These are phyloP conservation scores for Aspergillus cejpii DNA, from an alignment of 2,329 filamentous ascomycete genomes.

Conservation along the genomic window DNA sequence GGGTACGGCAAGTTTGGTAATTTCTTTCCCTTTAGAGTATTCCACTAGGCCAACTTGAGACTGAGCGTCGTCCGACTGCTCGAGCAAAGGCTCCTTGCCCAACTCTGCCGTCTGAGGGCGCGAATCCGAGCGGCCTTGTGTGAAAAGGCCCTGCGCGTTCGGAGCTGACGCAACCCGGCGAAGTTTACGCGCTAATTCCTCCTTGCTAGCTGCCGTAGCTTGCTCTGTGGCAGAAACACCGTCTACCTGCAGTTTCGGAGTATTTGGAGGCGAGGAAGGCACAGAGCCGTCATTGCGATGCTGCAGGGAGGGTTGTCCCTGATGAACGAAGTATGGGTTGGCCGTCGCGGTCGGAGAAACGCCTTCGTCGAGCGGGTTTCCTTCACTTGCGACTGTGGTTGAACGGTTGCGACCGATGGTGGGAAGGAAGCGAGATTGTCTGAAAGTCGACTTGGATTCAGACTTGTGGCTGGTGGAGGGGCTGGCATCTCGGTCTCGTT, in stretches of 20 bases:
- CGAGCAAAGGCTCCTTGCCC: conserved; percentile 68
- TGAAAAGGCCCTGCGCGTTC: conserved; percentile 90
- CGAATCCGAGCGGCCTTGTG: conserved; percentile 52
- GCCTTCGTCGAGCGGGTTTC: conserved; percentile 78
- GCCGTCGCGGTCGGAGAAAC: conserved; percentile 88
- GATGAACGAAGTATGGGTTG: conserved; percentile 96
- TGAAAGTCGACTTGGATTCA: conserved; percentile 62
- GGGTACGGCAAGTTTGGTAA: conserved; percentile 25
- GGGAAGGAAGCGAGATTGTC: conserved; percentile 83
- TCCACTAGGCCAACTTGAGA: conserved; percentile 52
- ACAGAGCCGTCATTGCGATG: conserved; percentile 94
- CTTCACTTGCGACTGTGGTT: conserved; percentile 85
- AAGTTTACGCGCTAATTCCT: conserved; percentile 87
- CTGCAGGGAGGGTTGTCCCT: conserved; percentile 84
- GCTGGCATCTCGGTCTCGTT: conserved; percentile 36
- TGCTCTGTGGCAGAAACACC: conserved; percentile 60
- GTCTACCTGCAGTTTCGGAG: conserved; percentile 68
- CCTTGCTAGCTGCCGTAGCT: conserved; percentile 73
- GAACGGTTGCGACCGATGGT: conserved; percentile 82
- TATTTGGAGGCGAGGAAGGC: conserved; percentile 86
- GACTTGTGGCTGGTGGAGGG: conserved; percentile 47
- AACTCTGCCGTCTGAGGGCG: conserved; percentile 80
- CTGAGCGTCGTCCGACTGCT: conserved; percentile 49
- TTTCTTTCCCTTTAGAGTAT: conserved; percentile 27
- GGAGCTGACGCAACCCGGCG: conserved; percentile 92